These are phyloP conservation scores for Krasilnikovozyma curviuscula DNA, from an alignment of 768 basidiomycete species.

Conservation along the genomic window DNA sequence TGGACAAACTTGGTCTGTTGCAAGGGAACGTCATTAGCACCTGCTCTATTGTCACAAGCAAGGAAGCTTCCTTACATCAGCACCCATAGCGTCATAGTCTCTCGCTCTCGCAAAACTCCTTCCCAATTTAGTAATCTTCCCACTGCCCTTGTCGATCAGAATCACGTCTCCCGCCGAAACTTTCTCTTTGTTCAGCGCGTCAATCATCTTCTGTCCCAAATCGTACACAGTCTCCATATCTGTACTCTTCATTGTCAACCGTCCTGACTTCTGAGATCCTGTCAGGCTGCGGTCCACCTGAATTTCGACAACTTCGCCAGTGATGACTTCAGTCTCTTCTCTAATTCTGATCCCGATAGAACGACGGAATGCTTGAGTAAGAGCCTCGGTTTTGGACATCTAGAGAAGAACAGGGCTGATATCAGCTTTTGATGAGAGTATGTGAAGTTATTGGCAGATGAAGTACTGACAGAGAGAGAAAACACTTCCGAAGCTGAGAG, in stretches of 20 bases:
- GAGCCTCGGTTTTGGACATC: conserved; percentile 95
- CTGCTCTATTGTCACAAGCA: neutral
- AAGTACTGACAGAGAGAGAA: conserved; percentile 41
- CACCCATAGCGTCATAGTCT: conserved; percentile 98
- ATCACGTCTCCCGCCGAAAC: conserved; percentile 83
- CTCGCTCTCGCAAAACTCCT: conserved; percentile 90
- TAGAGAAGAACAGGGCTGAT: conserved; percentile 19
- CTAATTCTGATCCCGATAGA: conserved; percentile 95
- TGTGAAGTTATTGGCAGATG: neutral
- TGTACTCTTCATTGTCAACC: conserved; percentile 89
- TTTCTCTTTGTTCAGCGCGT: conserved; percentile 89
- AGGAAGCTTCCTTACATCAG: conserved; percentile 48
- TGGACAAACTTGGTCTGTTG: conserved; percentile 87
- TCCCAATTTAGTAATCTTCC: conserved; percentile 88
- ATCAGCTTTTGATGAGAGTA: neutral
- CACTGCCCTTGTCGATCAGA: conserved; percentile 89
- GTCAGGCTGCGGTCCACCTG: conserved; percentile 94
- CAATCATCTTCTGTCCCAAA: conserved; percentile 97
- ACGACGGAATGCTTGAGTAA: conserved; percentile 86
- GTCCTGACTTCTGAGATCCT: conserved; percentile 96
- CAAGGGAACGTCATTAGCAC: neutral
- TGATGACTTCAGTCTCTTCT: conserved; percentile 91
- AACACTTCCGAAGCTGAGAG: conserved; percentile 96
- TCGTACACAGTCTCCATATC: conserved; percentile 99
- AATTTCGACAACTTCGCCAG: conserved; percentile 96